Percentiles rank a stretch among this genome's conserved stretches.
These are phyloP conservation scores for Themeda triandra DNA, from an alignment of 176 grass and related monocot species.

Conservation along the genomic window DNA sequence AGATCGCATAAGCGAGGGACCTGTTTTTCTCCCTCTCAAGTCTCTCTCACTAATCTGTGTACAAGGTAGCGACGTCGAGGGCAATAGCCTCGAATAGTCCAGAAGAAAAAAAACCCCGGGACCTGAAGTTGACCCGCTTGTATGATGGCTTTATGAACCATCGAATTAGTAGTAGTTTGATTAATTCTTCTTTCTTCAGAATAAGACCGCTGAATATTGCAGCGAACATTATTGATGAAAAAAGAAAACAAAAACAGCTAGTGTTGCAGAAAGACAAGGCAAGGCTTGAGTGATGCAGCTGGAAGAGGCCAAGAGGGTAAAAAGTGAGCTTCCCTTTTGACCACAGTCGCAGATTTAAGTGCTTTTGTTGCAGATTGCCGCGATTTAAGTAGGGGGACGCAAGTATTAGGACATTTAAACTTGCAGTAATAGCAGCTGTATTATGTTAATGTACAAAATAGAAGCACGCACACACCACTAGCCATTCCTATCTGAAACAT, in stretches of 20 bases:
- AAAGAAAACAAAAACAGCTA: neutral
- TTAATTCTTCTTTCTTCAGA: neutral
- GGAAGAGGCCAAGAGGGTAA: too few relatives aligned
- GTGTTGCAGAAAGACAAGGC: neutral
- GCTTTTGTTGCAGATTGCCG: neutral
- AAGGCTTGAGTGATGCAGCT: neutral
- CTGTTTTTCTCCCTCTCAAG: conserved; percentile 10
- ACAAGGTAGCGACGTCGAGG: neutral
- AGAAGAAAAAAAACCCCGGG: neutral
- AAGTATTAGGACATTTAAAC: neutral
- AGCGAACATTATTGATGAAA: neutral
- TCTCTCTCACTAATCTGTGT: conserved; percentile 9
- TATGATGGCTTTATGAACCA: neutral
- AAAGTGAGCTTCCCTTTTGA: too few relatives aligned
- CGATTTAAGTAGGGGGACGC: neutral
- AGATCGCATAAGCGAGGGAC: conserved; percentile 1
- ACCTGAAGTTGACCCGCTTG: neutral
- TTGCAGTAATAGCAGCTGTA: neutral
- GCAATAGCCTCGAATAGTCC: conserved; percentile 17
- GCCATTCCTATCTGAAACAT: conserved; percentile 7
- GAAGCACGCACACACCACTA: neutral
- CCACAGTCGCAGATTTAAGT: too few relatives aligned
- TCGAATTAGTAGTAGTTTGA: neutral
- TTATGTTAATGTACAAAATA: neutral
- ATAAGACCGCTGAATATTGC: neutral